Conservation (phyloP, 2,329 filamentous ascomycete genomes). For the Colletotrichum somersetense region DNA sequence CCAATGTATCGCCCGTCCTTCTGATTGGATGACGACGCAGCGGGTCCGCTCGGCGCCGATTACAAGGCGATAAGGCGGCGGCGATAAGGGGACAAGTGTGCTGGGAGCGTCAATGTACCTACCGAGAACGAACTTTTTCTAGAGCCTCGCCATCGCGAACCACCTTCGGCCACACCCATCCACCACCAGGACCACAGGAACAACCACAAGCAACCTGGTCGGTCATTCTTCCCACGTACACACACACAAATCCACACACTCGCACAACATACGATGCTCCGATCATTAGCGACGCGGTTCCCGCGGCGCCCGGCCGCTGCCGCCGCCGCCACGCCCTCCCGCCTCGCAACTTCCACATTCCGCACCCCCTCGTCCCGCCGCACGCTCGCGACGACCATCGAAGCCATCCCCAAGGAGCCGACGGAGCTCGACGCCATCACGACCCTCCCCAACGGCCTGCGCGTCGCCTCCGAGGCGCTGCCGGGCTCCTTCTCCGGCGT, state of each 20-base stretch:
- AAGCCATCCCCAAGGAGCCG: slow-evolving; percentile 68
- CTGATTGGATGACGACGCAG: slow-evolving; percentile 24
- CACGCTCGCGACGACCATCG: slow-evolving; percentile 38
- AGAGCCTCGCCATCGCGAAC: slow-evolving; percentile 20
- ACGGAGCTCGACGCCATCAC: slow-evolving; percentile 90
- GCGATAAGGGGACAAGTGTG: slow-evolving; percentile 17
- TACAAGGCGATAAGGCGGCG: slow-evolving; percentile 38
- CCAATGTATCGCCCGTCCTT: slow-evolving; percentile 4
- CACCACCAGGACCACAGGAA: slow-evolving; percentile 16
- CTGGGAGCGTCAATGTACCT: slow-evolving; percentile 1
- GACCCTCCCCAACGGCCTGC: slow-evolving; percentile 89
- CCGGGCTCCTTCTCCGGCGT: slow-evolving; percentile 95
- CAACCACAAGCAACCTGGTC: neutral
- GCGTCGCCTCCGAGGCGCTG: slow-evolving; percentile 93
- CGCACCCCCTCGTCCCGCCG: slow-evolving; percentile 25
- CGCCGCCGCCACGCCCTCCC: slow-evolving; percentile 1
- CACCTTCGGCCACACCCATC: slow-evolving; percentile 5
- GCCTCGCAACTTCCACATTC: slow-evolving; percentile 17
- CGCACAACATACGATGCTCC: slow-evolving; percentile 33
- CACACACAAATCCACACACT: neutral
- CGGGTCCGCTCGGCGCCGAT: neutral
- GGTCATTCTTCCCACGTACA: neutral
- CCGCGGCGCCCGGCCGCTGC: slow-evolving; percentile 33
- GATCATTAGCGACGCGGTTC: slow-evolving; percentile 42
- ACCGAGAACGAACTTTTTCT: slow-evolving; percentile 36